phyloP scores from a whole-genome alignment of 1,139 yeast genomes.

The Chernovozyma aurita region DNA sequence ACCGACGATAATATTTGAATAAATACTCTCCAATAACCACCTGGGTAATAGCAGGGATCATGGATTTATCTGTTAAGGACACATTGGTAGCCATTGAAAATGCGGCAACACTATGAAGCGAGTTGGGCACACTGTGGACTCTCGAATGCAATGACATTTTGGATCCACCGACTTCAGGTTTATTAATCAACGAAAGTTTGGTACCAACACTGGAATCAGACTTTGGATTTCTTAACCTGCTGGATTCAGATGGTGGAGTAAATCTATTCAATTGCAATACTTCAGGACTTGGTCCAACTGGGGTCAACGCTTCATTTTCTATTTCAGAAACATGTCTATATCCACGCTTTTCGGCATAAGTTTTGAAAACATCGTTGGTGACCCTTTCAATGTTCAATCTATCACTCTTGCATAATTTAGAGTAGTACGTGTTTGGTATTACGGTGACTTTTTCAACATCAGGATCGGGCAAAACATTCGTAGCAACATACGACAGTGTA shows the following conservation, averaged over 20 bases:
- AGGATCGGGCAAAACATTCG: constrained; percentile 52
- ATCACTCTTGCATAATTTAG: constrained; percentile 47
- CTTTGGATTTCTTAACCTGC: constrained; percentile 13
- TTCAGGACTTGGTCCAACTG: constrained; percentile 8
- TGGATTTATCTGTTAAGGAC: constrained; percentile 65
- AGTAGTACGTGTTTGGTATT: constrained; percentile 60
- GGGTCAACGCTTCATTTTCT: constrained; percentile 2
- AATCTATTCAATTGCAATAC: constrained; percentile 15
- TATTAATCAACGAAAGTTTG: constrained; percentile 2
- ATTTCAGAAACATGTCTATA: constrained; percentile 25
- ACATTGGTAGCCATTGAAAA: constrained; percentile 66
- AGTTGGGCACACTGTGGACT: constrained; percentile 23
- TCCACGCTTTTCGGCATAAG: constrained; percentile 49
- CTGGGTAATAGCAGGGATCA: constrained; percentile 87
- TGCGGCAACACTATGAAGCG: constrained; percentile 29
- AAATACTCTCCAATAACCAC: constrained; percentile 90
- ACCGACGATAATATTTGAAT: constrained; percentile 77
- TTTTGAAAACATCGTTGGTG: constrained; percentile 40
- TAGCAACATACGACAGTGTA: constrained; percentile 50
- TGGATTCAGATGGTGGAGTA: constrained; percentile 16
- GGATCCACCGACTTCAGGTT: constrained; percentile 26
- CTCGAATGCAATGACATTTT: constrained; percentile 29
- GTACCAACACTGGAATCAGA: constrained; percentile 7
- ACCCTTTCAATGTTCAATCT: constrained; percentile 41
- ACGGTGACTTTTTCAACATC: constrained; percentile 59